phyloP scores from a whole-genome alignment of 352 stramenopile species.

The Pythium inflatum region DNA sequence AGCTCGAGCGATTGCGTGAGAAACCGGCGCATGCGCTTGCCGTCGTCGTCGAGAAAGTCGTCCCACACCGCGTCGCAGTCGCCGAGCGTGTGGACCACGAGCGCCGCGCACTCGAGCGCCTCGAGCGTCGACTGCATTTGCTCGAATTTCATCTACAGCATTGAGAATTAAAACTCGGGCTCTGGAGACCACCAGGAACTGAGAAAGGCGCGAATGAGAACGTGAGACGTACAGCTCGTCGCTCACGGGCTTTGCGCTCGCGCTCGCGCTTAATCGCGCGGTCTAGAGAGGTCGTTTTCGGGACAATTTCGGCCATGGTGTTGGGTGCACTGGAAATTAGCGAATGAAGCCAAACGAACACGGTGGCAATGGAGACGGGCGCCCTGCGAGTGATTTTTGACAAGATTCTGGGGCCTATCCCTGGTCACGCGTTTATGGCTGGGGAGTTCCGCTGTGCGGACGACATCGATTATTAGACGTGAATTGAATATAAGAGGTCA shows the following conservation, averaged over 20 bases:
- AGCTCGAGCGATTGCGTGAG: not conserved
- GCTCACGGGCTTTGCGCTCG: not conserved
- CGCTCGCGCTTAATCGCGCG: not conserved
- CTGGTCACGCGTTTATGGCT: no score
- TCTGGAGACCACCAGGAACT: no score
- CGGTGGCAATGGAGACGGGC: no score
- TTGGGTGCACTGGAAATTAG: no score
- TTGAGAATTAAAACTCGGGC: no score
- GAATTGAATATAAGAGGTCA: no score
- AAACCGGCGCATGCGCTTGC: not conserved
- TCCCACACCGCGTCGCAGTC: conserved; percentile 12
- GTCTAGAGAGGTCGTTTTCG: not conserved
- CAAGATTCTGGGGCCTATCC: no score
- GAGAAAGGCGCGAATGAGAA: not conserved
- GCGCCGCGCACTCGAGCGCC: conserved; percentile 3
- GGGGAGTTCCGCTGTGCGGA: no score
- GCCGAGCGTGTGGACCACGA: not conserved
- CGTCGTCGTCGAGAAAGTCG: not conserved
- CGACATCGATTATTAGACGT: no score
- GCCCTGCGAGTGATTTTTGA: no score
- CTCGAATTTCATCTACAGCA: not conserved
- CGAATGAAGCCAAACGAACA: no score
- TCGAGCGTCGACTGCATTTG: not conserved
- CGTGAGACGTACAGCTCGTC: not conserved
- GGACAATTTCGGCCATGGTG: not conserved